A percentile compares a stretch with the other conserved stretches of the same genome.
Conservation (phyloP, 768 basidiomycete genomes). For the Naganishia onofrii region DNA sequence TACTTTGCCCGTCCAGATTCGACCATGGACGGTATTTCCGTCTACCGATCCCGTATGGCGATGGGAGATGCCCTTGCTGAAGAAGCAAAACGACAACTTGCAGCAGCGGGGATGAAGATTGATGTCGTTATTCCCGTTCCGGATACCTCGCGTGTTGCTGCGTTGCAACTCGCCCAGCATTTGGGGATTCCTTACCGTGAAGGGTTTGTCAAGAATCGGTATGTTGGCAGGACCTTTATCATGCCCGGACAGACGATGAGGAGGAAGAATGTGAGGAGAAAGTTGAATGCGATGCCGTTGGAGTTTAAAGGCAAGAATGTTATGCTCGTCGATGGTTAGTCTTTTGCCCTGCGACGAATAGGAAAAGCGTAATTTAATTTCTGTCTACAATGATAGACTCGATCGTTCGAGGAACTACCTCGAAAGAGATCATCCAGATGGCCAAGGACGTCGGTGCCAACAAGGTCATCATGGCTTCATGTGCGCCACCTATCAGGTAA, state of each 20-base stretch:
- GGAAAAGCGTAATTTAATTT: slow-evolving; percentile 3
- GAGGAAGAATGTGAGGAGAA: slow-evolving; percentile 90
- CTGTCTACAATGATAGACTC: slow-evolving; percentile 64
- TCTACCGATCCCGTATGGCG: slow-evolving; percentile 96
- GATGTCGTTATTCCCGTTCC: slow-evolving; percentile 99
- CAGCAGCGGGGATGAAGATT: slow-evolving; percentile 56
- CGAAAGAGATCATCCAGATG: slow-evolving; percentile 98
- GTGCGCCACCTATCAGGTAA: slow-evolving; percentile 90
- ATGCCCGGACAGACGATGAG: slow-evolving; percentile 99
- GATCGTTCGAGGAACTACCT: slow-evolving; percentile 96
- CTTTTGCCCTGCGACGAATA: background rate
- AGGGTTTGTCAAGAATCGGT: slow-evolving; percentile 97
- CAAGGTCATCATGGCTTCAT: slow-evolving; percentile 92
- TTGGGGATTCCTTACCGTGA: slow-evolving; percentile 88
- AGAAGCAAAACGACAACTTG: slow-evolving; percentile 73
- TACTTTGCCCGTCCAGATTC: slow-evolving; percentile 98
- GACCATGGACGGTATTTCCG: slow-evolving; percentile 92
- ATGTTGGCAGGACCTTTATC: slow-evolving; percentile 96
- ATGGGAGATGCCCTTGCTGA: slow-evolving; percentile 95
- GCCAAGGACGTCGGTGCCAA: slow-evolving; percentile 97
- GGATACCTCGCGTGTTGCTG: slow-evolving; percentile 93
- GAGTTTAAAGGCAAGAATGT: slow-evolving; percentile 92
- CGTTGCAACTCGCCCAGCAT: slow-evolving; percentile 88
- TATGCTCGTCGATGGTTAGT: slow-evolving; percentile 86
- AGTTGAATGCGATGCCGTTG: slow-evolving; percentile 96